Base-by-base conservation (phyloP, 805 yeast genomes). In the Kodamaea kaohsiungensis region DNA sequence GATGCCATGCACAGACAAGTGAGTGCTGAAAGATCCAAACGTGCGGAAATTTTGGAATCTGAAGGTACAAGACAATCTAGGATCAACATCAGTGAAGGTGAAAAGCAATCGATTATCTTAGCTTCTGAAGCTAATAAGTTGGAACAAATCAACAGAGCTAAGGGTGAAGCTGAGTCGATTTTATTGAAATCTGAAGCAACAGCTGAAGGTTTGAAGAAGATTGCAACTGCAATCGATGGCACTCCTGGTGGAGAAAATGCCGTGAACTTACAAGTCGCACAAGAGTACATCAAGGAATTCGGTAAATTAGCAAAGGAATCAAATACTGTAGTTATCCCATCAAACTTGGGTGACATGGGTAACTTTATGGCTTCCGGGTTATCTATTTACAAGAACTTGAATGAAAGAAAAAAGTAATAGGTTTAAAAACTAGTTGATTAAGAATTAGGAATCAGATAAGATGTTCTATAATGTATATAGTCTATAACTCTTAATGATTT, bases 1-100 rank as follows among this genome's bases (percentile, higher is more conserved):
- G 92, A 87, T 63, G 95, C 96, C 25, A 90, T 89, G 96, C 96
- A 89, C 70, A 82, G 93, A 66, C 96, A 88, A 70, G 96, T 90
- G 19, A 81, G 87, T 55, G 95, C 96, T 46, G 96, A 90, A 69
- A 77, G 96, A 61, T 85, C 91, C 50, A 90, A 90, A 68, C 78
- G 96, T 56, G 96, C 96, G 1, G 93, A 89, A 68, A 89, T 89
- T 59, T 79, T 89, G 65, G 96, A 89, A 64, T 84, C 91, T 46
- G 96, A 89, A 72, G 96, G 96, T 69, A 83, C 81, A 52, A 81
- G 91, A 66, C 91, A 87, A 65, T 78, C 90, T 37, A 87, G 83
- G 48, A 89, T 90, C 67, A 90, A 90, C 66, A 84, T 86, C 56
- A 91, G 95, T 53, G 96, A 89, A 70, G 96, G 96, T 67, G 86